phyloP scores from a whole-genome alignment of 192 early-diverging fungal genomes.

The Funneliformis mosseae region DNA sequence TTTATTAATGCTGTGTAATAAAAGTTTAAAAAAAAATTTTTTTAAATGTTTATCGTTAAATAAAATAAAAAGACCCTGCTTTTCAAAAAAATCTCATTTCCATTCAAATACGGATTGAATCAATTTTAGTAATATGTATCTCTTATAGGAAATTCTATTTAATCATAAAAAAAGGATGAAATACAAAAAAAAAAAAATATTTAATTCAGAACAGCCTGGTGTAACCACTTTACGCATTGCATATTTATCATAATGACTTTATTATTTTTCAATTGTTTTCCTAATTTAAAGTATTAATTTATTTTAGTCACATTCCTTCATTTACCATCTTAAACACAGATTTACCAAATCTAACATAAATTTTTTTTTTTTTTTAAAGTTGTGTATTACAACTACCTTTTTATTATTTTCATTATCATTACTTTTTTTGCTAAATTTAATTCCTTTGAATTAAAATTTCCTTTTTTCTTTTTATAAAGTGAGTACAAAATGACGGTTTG shows the following conservation, averaged over 20 bases:
- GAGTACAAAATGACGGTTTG: no score
- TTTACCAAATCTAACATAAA: no score
- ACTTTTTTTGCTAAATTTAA: background rate
- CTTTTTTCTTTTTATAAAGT: background rate
- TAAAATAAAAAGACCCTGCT: no score
- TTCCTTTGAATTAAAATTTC: background rate
- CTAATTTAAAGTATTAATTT: conserved; percentile 1
- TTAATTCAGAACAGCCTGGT: background rate
- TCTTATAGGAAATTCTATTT: background rate
- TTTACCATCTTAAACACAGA: background rate
- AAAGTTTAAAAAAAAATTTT: background rate
- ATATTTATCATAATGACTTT: background rate
- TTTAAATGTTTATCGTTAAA: no score
- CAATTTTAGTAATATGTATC: background rate
- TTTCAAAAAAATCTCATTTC: background rate
- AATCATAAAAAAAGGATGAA: background rate
- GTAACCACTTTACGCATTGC: background rate
- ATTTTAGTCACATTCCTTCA: background rate
- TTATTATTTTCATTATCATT: background rate
- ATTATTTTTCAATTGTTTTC: background rate
- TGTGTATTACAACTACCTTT: background rate
- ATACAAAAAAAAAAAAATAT: background rate
- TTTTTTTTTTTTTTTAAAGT: background rate
- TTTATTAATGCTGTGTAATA: background rate
- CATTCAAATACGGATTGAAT: background rate